A percentile compares a stretch with the other conserved stretches of the same genome.
phyloP scores from a whole-genome alignment of 169 alveolate genomes.

The Plasmodium gallinaceum region DNA sequence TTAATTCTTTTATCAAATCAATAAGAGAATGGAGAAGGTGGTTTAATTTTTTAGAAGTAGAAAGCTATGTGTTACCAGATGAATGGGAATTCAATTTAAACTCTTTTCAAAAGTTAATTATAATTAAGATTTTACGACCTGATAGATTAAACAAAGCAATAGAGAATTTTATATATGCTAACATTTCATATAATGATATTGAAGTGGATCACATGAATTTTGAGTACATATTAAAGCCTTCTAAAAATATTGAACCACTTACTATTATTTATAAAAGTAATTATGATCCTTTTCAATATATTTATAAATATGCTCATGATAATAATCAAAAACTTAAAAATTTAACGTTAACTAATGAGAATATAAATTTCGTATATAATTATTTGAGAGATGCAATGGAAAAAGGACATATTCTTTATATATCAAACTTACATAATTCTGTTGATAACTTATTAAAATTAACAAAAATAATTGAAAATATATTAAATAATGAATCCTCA shows the following conservation, averaged over 20 bases:
- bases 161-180: conserved; percentile 48
- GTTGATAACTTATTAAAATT: conserved; percentile 29
- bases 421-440: conserved; percentile 69
- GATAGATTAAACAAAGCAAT: conserved; percentile 77
- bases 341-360: conserved; percentile 49
- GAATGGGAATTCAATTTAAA: conserved; percentile 79
- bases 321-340: conserved; percentile 67
- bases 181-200: conserved; percentile 68
- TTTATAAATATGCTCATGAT: conserved; percentile 43
- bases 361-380: conserved; percentile 47
- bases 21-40: conserved; percentile 79
- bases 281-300: conserved; percentile 75
- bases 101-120: conserved; percentile 71
- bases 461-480: conserved; percentile 48
- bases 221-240: conserved; percentile 44
- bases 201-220: conserved; percentile 65
- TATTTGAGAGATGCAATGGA: conserved; percentile 71
- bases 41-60: conserved; percentile 72
- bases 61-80: conserved; percentile 69
- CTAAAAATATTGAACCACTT: conserved; percentile 54
- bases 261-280: conserved; percentile 52
- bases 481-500: background rate
- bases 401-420: conserved; percentile 66
- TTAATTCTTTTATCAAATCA: conserved; percentile 73
- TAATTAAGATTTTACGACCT: conserved; percentile 72